Percentiles rank a stretch among this genome's conserved stretches.
Conservation (phyloP, 208 protist species). For the Leishmania guyanensis region DNA sequence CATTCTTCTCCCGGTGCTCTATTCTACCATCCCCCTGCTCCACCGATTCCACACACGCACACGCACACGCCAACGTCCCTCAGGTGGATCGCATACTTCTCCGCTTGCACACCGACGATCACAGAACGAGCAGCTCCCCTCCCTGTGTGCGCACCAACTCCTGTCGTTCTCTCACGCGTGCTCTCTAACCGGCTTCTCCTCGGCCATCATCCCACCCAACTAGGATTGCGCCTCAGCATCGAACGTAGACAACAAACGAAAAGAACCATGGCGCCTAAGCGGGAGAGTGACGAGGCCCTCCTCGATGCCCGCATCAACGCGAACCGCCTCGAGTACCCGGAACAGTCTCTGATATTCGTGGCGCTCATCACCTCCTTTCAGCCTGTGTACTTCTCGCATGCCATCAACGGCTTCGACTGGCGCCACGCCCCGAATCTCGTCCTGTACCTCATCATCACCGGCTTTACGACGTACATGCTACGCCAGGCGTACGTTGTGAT, state of each 20-base stretch:
- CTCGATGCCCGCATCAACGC: slow-evolving; percentile 85
- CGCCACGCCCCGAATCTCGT: slow-evolving; percentile 43
- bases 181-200: neutral
- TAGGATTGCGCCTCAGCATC: neutral
- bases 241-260: neutral
- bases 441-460: slow-evolving; percentile 62
- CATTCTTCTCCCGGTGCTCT: slow-evolving; percentile 14
- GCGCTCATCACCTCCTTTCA: slow-evolving; percentile 76
- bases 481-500: slow-evolving; percentile 85
- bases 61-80: neutral
- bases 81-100: neutral
- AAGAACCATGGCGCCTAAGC: slow-evolving; percentile 14
- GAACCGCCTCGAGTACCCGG: slow-evolving; percentile 85
- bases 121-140: neutral
- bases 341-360: slow-evolving; percentile 60
- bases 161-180: slow-evolving; percentile 2
- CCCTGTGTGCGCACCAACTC: neutral
- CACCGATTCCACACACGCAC: neutral
- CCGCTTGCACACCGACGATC: neutral
- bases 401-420: slow-evolving; percentile 84
- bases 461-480: slow-evolving; percentile 77
- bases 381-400: slow-evolving; percentile 86
- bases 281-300: slow-evolving; percentile 61
- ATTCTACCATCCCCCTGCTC: neutral
- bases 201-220: neutral